Base-by-base conservation (phyloP, 495 filamentous ascomycete genomes). In the Arthonia radiata region DNA sequence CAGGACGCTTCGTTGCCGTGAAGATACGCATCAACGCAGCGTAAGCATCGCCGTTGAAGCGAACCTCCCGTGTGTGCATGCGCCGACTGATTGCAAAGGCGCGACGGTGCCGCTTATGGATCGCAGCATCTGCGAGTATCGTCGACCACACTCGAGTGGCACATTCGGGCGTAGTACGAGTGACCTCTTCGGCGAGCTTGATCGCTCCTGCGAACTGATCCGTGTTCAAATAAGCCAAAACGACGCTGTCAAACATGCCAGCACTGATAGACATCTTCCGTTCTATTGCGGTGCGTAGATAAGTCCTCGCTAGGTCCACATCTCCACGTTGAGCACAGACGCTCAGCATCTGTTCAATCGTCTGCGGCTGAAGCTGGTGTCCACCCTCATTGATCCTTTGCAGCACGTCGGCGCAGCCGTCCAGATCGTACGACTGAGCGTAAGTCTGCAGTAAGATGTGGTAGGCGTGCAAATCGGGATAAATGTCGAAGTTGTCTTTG, bases 381-480 rank as follows among this genome's bases (percentile, higher is more conserved):
- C 34, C 10, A 62, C 41, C 38, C n/a, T n/a, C n/a, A n/a, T n/a
- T n/a, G 86, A 48, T 8, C 54, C 37, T 11, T 66, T 48, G 31
- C 82, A 74, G 15, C 52, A 54, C 2, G 45, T 33, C 32, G 75
- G 50, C 10, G 66, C 66, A n/a, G 3, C 63, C 64, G 21, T 66
- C 52, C 25, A 72, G 52, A 44, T 90, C 71, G 15, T 57, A 52
- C 4, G 59, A 61, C 36, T 64, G 65, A 2, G 52, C 49, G 43
- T 79, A 56, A 3, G 77, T 75, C 31, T 69, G 60, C 10, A 97
- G 49, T 17, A 92, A 41, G 16, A 73, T 69, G 39, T 93, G 91
- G 67, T 69, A 89, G 23, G 59, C 61, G 8, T 48, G 33, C 0
- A 48, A 42, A 33, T 60, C 58, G 12, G 64, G 68, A 11, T 48